phyloP scores from a whole-genome alignment of 371 early-diverging fungal species.

The Mortierella sp. region DNA sequence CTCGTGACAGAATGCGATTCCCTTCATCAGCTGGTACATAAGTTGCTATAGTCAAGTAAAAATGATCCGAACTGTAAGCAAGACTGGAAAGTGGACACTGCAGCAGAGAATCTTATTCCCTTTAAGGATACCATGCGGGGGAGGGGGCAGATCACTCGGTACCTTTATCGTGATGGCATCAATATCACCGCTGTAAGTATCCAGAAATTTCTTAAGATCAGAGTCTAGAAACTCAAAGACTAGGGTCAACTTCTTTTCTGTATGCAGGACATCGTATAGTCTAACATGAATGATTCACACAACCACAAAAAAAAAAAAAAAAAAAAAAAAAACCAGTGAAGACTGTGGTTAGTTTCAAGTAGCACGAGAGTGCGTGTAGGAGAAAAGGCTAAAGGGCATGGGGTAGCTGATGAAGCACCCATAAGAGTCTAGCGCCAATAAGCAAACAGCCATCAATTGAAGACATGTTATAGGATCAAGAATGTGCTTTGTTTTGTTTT shows the following conservation, averaged over 20 bases:
- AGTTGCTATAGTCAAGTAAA: slow-evolving; percentile 62
- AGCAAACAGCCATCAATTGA: no score
- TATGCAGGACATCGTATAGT: slow-evolving; percentile 95
- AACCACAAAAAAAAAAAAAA: background rate
- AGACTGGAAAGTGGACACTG: no score
- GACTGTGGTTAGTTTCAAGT: background rate
- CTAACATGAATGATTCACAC: slow-evolving; percentile 49
- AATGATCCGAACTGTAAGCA: background rate
- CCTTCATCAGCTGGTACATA: slow-evolving; percentile 85
- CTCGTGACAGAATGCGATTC: slow-evolving; percentile 85
- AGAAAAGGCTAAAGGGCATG: no score
- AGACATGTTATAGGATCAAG: no score
- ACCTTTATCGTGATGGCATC: slow-evolving; percentile 82
- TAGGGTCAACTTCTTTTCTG: slow-evolving; percentile 92
- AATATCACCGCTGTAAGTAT: slow-evolving; percentile 84
- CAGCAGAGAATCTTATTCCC: background rate
- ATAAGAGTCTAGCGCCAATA: no score
- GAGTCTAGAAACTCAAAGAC: slow-evolving; percentile 97
- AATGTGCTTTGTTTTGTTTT: slow-evolving; percentile 81
- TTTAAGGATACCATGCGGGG: no score
- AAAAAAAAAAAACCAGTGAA: no score
- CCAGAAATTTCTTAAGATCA: slow-evolving; percentile 93
- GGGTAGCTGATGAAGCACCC: no score
- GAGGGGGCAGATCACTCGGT: slow-evolving; percentile 13
- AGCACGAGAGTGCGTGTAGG: no score